Conservation (phyloP, 768 basidiomycete genomes). For the Calocybe indica region DNA sequence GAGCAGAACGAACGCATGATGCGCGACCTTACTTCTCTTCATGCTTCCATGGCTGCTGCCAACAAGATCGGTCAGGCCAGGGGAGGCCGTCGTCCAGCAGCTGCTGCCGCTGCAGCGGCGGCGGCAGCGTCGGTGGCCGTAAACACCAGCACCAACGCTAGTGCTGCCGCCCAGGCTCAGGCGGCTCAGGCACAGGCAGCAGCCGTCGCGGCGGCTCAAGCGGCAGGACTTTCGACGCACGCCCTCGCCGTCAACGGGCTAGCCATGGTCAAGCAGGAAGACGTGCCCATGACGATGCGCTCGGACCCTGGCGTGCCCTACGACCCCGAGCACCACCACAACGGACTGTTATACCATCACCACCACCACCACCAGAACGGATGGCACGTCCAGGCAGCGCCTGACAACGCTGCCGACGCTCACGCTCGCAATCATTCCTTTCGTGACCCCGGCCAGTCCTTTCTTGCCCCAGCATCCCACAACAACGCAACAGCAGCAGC, state of each 20-base stretch:
- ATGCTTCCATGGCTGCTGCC: conserved; percentile 70
- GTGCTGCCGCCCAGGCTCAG: too few relatives aligned
- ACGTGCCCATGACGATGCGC: conserved; percentile 31
- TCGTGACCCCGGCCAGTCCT: conserved; percentile 79
- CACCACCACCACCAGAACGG: not conserved
- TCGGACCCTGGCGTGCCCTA: conserved; percentile 49
- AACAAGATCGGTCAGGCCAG: conserved; percentile 30
- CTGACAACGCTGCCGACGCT: conserved; percentile 27
- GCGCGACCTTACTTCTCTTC: conserved; percentile 79
- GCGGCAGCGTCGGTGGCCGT: too few relatives aligned
- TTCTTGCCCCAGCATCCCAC: conserved; percentile 56
- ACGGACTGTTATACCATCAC: conserved; percentile 22
- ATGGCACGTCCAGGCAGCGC: conserved; percentile 25
- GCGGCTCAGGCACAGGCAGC: not conserved
- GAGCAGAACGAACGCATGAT: conserved; percentile 89
- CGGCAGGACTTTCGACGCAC: too few relatives aligned
- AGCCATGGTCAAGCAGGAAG: conserved; percentile 36
- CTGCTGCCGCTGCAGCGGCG: conserved; percentile 1
- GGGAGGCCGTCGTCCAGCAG: conserved; percentile 8
- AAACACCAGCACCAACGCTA: too few relatives aligned
- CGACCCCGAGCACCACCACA: conserved; percentile 40
- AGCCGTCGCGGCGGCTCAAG: too few relatives aligned
- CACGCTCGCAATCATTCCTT: conserved; percentile 53
- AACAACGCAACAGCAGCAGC: conserved; percentile 26
- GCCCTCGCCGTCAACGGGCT: conserved; percentile 6